Percentiles rank a stretch among this genome's conserved stretches.
These are phyloP conservation scores for Chalciporus piperatus DNA, from an alignment of 768 basidiomycete genomes.

Conservation along the genomic window DNA sequence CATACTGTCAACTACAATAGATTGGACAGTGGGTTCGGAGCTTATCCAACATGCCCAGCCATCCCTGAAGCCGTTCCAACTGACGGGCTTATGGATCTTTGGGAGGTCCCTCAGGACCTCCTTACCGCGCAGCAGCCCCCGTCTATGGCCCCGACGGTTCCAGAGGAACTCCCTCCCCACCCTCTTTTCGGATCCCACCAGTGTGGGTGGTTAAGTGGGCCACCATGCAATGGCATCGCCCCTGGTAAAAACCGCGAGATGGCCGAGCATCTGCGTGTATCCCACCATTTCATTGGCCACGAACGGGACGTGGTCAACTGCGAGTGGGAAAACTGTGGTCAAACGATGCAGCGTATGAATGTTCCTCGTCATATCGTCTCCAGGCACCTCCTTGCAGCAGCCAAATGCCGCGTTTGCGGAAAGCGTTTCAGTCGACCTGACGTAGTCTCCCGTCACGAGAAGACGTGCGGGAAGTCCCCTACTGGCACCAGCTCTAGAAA, in stretches of 20 bases:
- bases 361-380: slow-evolving; percentile 29
- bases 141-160: slow-evolving; percentile 11
- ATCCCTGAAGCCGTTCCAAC: neutral
- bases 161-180: slow-evolving; percentile 2
- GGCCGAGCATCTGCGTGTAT: slow-evolving; percentile 24
- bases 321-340: slow-evolving; percentile 23
- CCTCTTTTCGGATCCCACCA: slow-evolving; percentile 8
- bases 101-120: neutral
- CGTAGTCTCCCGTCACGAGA: slow-evolving; percentile 27
- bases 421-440: slow-evolving; percentile 27
- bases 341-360: slow-evolving; percentile 29
- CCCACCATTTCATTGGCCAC: slow-evolving; percentile 25
- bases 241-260: slow-evolving; percentile 31
- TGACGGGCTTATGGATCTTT: neutral
- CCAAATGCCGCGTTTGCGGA: slow-evolving; percentile 21
- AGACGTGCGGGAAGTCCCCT: slow-evolving; percentile 11
- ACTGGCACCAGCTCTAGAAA: neutral
- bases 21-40: neutral
- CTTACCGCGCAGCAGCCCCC: slow-evolving; percentile 9
- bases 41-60: neutral
- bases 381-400: slow-evolving; percentile 24
- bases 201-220: slow-evolving; percentile 25
- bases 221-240: slow-evolving; percentile 20
- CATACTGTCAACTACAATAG: neutral
- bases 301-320: slow-evolving; percentile 25